Evolutionary conservation across 1,284 basidiomycete genomes (phyloP), one percentile per base, ranked within the genome.

Genomic region (Neonothopanus nambi): DNA sequence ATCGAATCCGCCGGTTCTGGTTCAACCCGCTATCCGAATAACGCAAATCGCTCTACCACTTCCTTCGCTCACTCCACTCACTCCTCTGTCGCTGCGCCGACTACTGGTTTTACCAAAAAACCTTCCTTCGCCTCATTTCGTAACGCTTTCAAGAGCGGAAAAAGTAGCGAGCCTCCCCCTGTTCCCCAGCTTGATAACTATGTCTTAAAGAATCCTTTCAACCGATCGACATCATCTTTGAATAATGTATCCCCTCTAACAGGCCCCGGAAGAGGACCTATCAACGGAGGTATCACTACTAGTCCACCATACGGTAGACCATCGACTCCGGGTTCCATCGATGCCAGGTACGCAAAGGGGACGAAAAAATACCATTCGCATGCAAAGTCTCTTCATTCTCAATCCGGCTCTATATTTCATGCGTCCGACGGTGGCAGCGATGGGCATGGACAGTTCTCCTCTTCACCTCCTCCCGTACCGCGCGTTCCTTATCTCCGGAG

Each of bases 51-150:
- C 65, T 64, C 72, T 28, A 59, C 70, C 46, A 73, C 79, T 48
- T 77, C 84, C 12, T 44, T 51, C 18, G 18, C 30, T 37, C 48
- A 40, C 26, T 80, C 84, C 20, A 74, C 87, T 7, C 85, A 87
- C 59, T 81, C 85, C 1, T 77, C 81, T 20, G 81, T 79, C 2
- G 75, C 75, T 3, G 65, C 70, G 11, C 56, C 59, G 28, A 70
- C 68, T 4, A 63, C 70, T 9, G 77, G 83, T 3, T 85, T 90
- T 63, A 76, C 84, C 45, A 93, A 93, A 74, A 93, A 93, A 59
- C 72, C 89, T 1, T 92, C 90, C 0, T 91, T 94, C 59, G 91
- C 92, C 1, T 93, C 89, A 7, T 82, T 95, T 52, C 85, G 91
- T 48, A 93, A 93, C 67, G 91, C 91, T 3, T 94, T 95, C 80